Conservation (phyloP, 2,329 filamentous ascomycete species). For the Cercospora nicotianae region DNA sequence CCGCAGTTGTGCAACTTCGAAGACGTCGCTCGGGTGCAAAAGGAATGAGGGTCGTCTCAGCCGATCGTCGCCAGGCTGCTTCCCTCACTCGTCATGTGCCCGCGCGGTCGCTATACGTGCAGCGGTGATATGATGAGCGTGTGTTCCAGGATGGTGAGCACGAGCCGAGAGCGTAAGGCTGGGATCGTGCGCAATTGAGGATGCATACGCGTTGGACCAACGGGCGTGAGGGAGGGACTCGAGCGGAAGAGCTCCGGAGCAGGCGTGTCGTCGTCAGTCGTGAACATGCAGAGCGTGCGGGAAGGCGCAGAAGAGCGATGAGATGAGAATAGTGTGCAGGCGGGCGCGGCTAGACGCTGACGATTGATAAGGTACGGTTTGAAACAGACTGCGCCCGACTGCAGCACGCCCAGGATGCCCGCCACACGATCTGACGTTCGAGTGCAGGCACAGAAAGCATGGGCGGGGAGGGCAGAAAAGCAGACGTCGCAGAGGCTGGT, state of each 20-base stretch:
- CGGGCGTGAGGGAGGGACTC: slow-evolving; percentile 22
- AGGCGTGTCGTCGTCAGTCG: slow-evolving; percentile 20
- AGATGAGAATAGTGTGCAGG: slow-evolving; percentile 13
- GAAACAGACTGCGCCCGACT: slow-evolving; percentile 24
- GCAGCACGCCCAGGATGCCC: slow-evolving; percentile 22
- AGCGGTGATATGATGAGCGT: background rate
- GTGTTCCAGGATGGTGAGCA: background rate
- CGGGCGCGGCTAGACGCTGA: slow-evolving; percentile 23
- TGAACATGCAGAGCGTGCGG: slow-evolving; percentile 18
- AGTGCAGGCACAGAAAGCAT: slow-evolving; percentile 23
- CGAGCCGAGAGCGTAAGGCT: slow-evolving; percentile 17
- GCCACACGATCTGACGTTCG: slow-evolving; percentile 26
- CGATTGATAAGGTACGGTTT: slow-evolving; percentile 23
- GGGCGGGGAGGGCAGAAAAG: slow-evolving; percentile 10
- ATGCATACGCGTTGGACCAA: slow-evolving; percentile 19
- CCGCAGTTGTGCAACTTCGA: slow-evolving; percentile 26
- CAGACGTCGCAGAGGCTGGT: background rate
- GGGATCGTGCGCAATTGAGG: slow-evolving; percentile 17
- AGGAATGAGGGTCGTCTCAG: slow-evolving; percentile 4
- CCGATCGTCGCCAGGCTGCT: background rate
- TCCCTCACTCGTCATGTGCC: slow-evolving; percentile 9
- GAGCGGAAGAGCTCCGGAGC: slow-evolving; percentile 19
- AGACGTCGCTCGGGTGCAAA: slow-evolving; percentile 7
- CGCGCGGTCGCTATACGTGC: background rate
- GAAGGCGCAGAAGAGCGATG: slow-evolving; percentile 18